A percentile compares a stretch with the other conserved stretches of the same genome.
phyloP scores from a whole-genome alignment of 257 asterid genomes.

The Fraxinus americana region DNA sequence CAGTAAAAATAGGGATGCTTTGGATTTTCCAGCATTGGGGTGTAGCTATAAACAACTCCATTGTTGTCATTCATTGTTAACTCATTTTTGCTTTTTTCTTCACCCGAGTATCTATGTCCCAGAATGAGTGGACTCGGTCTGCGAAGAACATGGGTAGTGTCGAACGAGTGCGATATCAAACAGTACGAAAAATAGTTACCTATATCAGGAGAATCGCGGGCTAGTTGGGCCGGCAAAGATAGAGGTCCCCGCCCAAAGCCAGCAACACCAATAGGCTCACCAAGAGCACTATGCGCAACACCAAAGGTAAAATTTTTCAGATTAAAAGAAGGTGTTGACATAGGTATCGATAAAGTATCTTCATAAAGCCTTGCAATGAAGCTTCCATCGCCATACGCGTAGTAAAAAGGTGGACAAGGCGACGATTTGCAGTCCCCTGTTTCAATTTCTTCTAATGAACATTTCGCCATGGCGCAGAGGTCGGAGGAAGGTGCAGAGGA shows the following conservation, averaged over 20 bases:
- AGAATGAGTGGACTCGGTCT: constrained; percentile 81
- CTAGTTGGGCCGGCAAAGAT: constrained; percentile 83
- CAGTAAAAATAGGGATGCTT: constrained; percentile 72
- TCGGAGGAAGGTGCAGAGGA: constrained; percentile 62
- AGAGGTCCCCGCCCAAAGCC: constrained; percentile 89
- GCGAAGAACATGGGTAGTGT: constrained; percentile 30
- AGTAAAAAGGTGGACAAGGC: constrained; percentile 77
- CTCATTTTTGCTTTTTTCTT: constrained; percentile 25
- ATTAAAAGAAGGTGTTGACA: constrained; percentile 43
- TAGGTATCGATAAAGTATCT: constrained; percentile 53
- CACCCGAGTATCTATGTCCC: constrained; percentile 49
- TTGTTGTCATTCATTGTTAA: neutral
- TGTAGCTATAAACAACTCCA: constrained; percentile 42
- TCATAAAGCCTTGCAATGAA: constrained; percentile 58
- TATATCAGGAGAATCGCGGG: constrained; percentile 56
- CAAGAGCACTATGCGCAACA: constrained; percentile 80
- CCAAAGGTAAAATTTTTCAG: constrained; percentile 76
- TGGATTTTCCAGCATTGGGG: constrained; percentile 79
- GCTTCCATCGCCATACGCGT: constrained; percentile 98
- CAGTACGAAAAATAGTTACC: constrained; percentile 91
- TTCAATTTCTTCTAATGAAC: constrained; percentile 80
- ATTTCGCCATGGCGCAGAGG: constrained; percentile 79
- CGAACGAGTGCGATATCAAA: constrained; percentile 66
- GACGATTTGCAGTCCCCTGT: constrained; percentile 53
- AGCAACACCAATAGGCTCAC: constrained; percentile 92